phyloP scores from a whole-genome alignment of 1,284 basidiomycete genomes.

The Rhodotorula sp. region DNA sequence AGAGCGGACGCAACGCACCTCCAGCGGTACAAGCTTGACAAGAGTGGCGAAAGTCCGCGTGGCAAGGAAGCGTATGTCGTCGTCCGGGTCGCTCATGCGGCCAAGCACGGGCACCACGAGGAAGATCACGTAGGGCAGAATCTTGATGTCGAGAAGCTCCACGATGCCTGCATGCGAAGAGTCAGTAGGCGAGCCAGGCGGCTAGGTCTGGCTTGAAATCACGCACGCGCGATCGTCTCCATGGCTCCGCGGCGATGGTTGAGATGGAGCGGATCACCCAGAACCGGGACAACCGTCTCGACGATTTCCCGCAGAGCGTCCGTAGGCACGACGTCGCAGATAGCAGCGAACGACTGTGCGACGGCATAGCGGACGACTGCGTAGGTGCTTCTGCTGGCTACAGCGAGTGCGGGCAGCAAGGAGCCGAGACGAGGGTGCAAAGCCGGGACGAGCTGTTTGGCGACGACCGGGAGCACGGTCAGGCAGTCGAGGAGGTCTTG shows the following conservation, averaged over 20 bases:
- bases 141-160: constrained; percentile 86
- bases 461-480: constrained; percentile 80
- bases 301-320: constrained; percentile 87
- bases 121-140: constrained; percentile 95
- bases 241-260: constrained; percentile 84
- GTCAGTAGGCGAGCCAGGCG: background rate
- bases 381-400: constrained; percentile 76
- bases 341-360: constrained; percentile 79
- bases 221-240: constrained; percentile 86
- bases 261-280: constrained; percentile 76
- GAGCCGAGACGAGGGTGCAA: constrained; percentile 69
- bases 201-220: background rate
- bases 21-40: constrained; percentile 99
- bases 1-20: constrained; percentile 58
- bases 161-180: constrained; percentile 70
- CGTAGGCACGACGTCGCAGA: constrained; percentile 80
- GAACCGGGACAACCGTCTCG: constrained; percentile 76
- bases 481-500: constrained; percentile 93
- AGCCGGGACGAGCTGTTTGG: constrained; percentile 69
- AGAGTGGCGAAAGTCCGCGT: constrained; percentile 96
- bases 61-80: constrained; percentile 84
- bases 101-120: constrained; percentile 94
- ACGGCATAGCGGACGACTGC: constrained; percentile 86
- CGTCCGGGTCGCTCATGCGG: constrained; percentile 93
- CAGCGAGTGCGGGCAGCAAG: constrained; percentile 72